A percentile compares a stretch with the other conserved stretches of the same genome.
These are phyloP conservation scores for Tirmania nivea DNA, from an alignment of 495 filamentous ascomycete genomes.

Conservation along the genomic window DNA sequence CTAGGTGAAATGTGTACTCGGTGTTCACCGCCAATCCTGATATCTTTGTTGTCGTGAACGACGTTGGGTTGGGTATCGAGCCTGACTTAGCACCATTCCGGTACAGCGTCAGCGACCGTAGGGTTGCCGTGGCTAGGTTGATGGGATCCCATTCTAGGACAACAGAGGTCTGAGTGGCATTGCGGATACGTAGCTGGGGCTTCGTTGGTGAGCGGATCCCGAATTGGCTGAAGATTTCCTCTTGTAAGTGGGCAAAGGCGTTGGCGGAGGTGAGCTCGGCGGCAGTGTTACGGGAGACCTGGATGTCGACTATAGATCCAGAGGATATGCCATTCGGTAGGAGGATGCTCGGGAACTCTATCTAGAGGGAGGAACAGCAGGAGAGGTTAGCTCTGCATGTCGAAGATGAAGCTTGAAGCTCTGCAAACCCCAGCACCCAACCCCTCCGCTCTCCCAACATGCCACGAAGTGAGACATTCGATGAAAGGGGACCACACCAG, in stretches of 20 bases:
- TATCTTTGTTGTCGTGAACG: constrained; percentile 86
- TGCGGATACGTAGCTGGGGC: constrained; percentile 70
- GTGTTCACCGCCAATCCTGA: constrained; percentile 88
- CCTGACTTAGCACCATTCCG: constrained; percentile 92
- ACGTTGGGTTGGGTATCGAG: constrained; percentile 64
- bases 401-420: too few species aligned
- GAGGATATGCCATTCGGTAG: constrained; percentile 84
- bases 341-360: constrained; percentile 96
- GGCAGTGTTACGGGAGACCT: constrained; percentile 63
- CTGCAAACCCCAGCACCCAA: too few species aligned
- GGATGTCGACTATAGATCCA: constrained; percentile 94
- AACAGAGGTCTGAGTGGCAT: constrained; percentile 88
- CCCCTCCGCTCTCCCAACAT: too few species aligned
- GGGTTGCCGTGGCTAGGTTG: constrained; percentile 70
- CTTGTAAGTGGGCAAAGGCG: constrained; percentile 63
- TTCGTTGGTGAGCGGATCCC: constrained; percentile 56
- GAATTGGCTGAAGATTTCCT: constrained; percentile 66
- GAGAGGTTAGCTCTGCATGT: not conserved
- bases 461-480: too few species aligned
- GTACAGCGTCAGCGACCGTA: constrained; percentile 72
- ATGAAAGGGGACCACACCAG: constrained; percentile 36
- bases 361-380: constrained; percentile 31
- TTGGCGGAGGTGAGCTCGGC: constrained; percentile 53
- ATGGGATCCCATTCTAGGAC: constrained; percentile 98
- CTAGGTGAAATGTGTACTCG: constrained; percentile 84